Percentiles rank a stretch among this genome's conserved stretches.
These are phyloP conservation scores for Inonotus obliquus DNA, from an alignment of 1,284 basidiomycete species.

Conservation along the genomic window DNA sequence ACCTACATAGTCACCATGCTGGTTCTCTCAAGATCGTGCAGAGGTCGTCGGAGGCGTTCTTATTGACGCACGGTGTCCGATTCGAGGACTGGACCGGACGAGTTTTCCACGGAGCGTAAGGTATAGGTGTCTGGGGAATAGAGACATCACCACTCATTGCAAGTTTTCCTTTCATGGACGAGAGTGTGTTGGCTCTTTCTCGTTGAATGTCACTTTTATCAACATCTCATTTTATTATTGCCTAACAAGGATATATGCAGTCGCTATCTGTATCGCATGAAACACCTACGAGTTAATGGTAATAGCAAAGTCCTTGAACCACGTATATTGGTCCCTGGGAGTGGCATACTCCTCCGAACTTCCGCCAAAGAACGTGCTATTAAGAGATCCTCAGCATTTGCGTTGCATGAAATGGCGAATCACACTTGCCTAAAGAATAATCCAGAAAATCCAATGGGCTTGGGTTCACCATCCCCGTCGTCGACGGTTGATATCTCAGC, in stretches of 20 bases:
- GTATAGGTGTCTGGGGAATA: no score
- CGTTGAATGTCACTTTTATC: no score
- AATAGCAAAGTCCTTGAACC: constrained; percentile 66
- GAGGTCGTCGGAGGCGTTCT: neutral
- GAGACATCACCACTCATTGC: no score
- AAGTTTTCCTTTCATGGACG: no score
- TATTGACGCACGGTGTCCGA: neutral
- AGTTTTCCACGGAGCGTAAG: neutral
- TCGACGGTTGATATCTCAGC: neutral
- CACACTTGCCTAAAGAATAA: constrained; percentile 64
- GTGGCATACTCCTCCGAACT: constrained; percentile 60
- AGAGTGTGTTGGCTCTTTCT: no score
- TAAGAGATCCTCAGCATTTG: neutral
- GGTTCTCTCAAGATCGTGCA: neutral
- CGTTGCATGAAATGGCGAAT: neutral
- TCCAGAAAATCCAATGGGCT: constrained; percentile 51
- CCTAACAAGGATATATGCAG: neutral
- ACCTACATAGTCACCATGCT: neutral
- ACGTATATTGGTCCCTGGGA: constrained; percentile 65
- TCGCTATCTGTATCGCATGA: neutral
- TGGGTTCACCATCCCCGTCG: constrained; percentile 1
- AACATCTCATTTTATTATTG: neutral
- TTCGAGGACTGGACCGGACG: neutral
- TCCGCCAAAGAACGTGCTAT: constrained; percentile 77
- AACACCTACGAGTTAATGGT: constrained; percentile 27